phyloP scores from a whole-genome alignment of 2,329 filamentous ascomycete species.

The Lecanicillium sp. region DNA sequence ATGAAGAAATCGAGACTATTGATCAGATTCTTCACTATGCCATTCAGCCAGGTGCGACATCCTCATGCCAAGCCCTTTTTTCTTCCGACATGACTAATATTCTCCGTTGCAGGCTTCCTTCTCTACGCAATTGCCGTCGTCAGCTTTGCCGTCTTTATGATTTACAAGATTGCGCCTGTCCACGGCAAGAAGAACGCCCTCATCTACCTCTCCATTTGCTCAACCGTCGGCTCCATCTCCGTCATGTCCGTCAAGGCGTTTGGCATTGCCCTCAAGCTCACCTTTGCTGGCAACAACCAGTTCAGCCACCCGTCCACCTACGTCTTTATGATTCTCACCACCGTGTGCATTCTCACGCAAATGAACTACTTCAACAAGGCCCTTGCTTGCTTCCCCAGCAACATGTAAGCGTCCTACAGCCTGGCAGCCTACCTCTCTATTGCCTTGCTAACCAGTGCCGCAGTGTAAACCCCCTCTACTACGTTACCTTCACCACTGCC shows the following conservation, averaged over 20 bases:
- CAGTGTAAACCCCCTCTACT: conserved; percentile 93
- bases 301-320: conserved; percentile 94
- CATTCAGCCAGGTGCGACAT: conserved; percentile 70
- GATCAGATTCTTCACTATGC: conserved; percentile 89
- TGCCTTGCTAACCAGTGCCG: conserved; percentile 9
- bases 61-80: too few species aligned
- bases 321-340: conserved; percentile 89
- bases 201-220: conserved; percentile 96
- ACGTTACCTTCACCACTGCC: conserved; percentile 93
- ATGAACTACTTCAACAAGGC: conserved; percentile 99
- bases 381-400: conserved; percentile 90
- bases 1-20: conserved; percentile 83
- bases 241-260: conserved; percentile 99
- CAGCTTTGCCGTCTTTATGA: conserved; percentile 86
- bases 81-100: too few species aligned
- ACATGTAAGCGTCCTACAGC: conserved; percentile 66
- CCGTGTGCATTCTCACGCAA: conserved; percentile 92
- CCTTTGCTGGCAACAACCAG: conserved; percentile 87
- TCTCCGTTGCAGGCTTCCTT: conserved; percentile 62
- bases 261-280: conserved; percentile 93
- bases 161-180: conserved; percentile 83
- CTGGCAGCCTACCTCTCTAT: background rate
- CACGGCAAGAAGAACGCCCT: conserved; percentile 94
- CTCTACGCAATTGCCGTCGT: conserved; percentile 75
- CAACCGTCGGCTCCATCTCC: conserved; percentile 90